phyloP scores from a whole-genome alignment of 2,329 filamentous ascomycete genomes.

The Fusarium goolgardi region DNA sequence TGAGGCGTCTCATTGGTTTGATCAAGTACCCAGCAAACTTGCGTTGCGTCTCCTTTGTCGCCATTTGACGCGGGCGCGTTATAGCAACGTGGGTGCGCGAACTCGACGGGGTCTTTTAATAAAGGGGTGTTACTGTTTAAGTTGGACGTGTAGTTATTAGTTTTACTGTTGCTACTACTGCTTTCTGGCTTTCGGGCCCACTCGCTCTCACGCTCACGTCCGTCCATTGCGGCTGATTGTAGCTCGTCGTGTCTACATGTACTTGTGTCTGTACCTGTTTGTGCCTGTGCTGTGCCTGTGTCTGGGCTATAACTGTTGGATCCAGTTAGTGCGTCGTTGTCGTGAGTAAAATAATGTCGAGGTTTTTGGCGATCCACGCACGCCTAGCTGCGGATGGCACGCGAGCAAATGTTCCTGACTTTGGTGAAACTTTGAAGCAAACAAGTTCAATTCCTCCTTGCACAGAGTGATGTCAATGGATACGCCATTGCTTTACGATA shows the following conservation, averaged over 20 bases:
- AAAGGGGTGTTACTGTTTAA: constrained; percentile 36
- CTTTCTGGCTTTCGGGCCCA: constrained; percentile 32
- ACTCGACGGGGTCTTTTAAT: constrained; percentile 31
- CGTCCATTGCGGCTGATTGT: neutral
- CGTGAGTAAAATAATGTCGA: constrained; percentile 21
- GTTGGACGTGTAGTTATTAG: constrained; percentile 20
- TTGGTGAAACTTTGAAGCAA: constrained; percentile 17
- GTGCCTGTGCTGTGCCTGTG: constrained; percentile 24
- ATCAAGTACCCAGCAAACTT: neutral
- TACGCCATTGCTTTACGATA: neutral
- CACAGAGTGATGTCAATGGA: constrained; percentile 9
- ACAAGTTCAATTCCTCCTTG: neutral
- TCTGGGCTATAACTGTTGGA: constrained; percentile 16
- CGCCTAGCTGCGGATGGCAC: constrained; percentile 16
- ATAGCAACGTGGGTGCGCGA: constrained; percentile 33
- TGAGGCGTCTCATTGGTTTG: constrained; percentile 39
- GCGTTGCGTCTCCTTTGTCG: constrained; percentile 17
- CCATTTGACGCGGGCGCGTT: constrained; percentile 46
- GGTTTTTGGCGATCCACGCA: constrained; percentile 22
- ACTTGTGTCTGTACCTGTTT: constrained; percentile 14
- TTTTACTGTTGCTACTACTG: constrained; percentile 19
- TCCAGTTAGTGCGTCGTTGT: constrained; percentile 21
- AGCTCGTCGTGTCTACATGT: constrained; percentile 22
- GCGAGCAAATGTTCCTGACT: constrained; percentile 19
- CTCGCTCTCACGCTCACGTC: constrained; percentile 7